phyloP scores from a whole-genome alignment of 176 grass and related monocot species.

The Raddia guianensis region DNA sequence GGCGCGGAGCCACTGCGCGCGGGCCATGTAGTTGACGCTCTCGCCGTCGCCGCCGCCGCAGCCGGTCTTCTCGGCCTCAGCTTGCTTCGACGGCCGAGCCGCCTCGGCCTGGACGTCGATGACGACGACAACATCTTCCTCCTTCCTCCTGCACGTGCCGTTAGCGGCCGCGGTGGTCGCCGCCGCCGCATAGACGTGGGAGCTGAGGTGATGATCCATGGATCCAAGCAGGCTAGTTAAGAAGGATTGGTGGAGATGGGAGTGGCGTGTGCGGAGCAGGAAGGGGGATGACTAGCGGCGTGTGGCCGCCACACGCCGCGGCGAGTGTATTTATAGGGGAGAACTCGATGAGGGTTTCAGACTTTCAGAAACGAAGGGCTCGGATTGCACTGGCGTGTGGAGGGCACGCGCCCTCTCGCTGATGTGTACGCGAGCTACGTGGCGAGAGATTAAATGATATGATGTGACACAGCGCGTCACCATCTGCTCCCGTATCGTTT shows the following conservation, averaged over 20 bases:
- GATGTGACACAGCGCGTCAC: not conserved
- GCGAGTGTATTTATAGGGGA: slow-evolving; percentile 44
- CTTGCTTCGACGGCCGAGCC: not conserved
- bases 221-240: not conserved
- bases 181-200: slow-evolving; percentile 44
- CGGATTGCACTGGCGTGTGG: slow-evolving; percentile 12
- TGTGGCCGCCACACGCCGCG: slow-evolving; percentile 73
- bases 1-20: slow-evolving; percentile 96
- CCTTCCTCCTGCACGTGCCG: not conserved
- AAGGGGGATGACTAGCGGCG: slow-evolving; percentile 15
- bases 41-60: not conserved
- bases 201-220: slow-evolving; percentile 56
- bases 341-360: slow-evolving; percentile 26
- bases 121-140: not conserved
- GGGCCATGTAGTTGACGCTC: slow-evolving; percentile 63
- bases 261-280: slow-evolving; percentile 24
- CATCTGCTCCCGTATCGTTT: not conserved
- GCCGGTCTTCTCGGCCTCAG: not conserved
- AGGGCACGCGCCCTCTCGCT: slow-evolving; percentile 16
- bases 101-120: slow-evolving; percentile 38
- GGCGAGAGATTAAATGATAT: not conserved
- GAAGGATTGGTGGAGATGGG: not conserved
- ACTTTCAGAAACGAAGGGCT: slow-evolving; percentile 36
- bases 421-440: slow-evolving; percentile 19
- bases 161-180: not conserved